Base-by-base conservation (phyloP, 2,329 filamentous ascomycete genomes). In the Diaporthe aspalathi region DNA sequence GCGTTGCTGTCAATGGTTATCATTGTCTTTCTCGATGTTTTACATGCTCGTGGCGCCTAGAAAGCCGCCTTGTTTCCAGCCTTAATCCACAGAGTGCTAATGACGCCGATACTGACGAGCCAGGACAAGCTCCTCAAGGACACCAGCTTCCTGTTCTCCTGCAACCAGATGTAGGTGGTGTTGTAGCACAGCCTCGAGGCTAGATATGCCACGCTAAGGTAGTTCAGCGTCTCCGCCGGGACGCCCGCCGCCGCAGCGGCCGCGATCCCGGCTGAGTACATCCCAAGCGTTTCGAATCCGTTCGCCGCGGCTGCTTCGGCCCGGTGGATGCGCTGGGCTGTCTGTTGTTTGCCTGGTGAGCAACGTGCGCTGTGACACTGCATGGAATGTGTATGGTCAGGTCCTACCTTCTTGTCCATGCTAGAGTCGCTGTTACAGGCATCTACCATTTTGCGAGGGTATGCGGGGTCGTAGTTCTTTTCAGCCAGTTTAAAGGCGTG, bases 191-290 rank as follows among this genome's bases (percentile, higher is more conserved):
- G 70, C 22, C 85, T 82, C 73, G 78, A 78, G 43, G 73, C 77
- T 22, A 87, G 72, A 70, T 86, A 86, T 45, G 77, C 76, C 38
- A 81, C 71, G 45, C 80, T 76, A 29, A 86, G 75, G 47, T 72
- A 54, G 75, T 87, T 87, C 74, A 86, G 75, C 32, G 75, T 77
- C n/a, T 72, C 65, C 16, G 75, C 72, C 16, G 80, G 75, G 3
- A 87, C 79, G 27, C 81, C 80, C 7, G 84, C 79, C n/a, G 78
- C 76, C 76, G 86, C 87, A 73, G 82, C 85, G 20, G 85, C 85
- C 47, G 83, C 78, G 22, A 88, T 80, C 50, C 77, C 81, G 3
- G 80, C 81, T 16, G 83, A 80, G 75, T 81, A 85, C 74, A 84
- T 75, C 60, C 82, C 83, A 14, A 86, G 72, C 3, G 82, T 83